Evolutionary conservation across 2,329 filamentous ascomycete genomes (phyloP).

Genomic region (Venturiaceae sp.): DNA sequence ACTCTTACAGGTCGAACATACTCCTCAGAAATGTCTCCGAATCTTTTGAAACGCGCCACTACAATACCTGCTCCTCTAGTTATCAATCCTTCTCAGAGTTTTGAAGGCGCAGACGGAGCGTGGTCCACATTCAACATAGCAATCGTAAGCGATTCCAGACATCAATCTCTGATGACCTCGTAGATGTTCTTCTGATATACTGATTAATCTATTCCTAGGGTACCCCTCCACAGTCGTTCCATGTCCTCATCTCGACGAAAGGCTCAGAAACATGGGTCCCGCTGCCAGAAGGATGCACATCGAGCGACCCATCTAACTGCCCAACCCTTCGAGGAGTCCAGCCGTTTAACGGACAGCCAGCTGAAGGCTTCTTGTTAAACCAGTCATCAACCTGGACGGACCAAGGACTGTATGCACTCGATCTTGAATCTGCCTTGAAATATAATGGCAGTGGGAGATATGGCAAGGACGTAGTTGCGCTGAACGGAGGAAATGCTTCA

Average conservation of each 20-base stretch:
- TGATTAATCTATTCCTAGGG: no score
- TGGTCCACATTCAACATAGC: constrained; percentile 23
- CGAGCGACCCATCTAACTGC: constrained; percentile 17
- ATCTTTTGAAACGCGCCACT: not conserved
- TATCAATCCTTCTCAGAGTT: constrained; percentile 1
- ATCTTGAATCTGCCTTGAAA: constrained; percentile 19
- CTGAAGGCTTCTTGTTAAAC: constrained; percentile 19
- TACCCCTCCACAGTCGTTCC: constrained; percentile 18
- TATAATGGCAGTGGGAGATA: constrained; percentile 21
- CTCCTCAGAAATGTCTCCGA: not conserved
- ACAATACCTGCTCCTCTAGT: constrained; percentile 8
- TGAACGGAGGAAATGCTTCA: constrained; percentile 17
- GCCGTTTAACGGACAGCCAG: constrained; percentile 15
- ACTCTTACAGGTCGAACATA: not conserved
- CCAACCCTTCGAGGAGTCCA: constrained; percentile 18
- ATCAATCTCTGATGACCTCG: no score
- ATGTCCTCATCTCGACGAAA: constrained; percentile 20
- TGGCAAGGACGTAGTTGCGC: constrained; percentile 23
- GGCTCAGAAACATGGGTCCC: constrained; percentile 25
- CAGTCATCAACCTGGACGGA: constrained; percentile 22
- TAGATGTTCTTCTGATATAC: no score
- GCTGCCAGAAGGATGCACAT: constrained; percentile 22
- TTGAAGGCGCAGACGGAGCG: constrained; percentile 21
- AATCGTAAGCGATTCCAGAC: no score
- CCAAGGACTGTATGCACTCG: constrained; percentile 22